These are phyloP conservation scores for Curvularia spicifera DNA, from an alignment of 2,329 filamentous ascomycete species.

Conservation along the genomic window DNA sequence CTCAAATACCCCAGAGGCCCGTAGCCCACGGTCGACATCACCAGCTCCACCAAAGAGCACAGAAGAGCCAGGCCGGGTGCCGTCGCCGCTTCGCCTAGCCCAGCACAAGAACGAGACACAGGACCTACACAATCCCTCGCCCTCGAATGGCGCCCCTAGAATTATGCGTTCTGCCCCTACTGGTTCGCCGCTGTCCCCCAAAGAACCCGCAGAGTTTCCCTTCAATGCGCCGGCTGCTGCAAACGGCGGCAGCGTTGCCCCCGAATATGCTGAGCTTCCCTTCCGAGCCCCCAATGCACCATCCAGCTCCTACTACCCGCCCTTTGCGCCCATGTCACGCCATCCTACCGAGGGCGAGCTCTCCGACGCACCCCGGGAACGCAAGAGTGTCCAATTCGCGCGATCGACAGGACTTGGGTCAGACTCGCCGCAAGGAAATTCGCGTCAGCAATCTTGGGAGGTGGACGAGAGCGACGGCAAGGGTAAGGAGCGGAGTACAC, in stretches of 20 bases:
- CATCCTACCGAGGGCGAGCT: constrained; percentile 42
- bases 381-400: constrained; percentile 79
- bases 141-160: constrained; percentile 34
- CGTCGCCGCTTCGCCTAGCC: constrained; percentile 37
- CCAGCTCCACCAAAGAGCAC: constrained; percentile 26
- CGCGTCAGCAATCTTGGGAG: constrained; percentile 70
- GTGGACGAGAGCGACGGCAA: constrained; percentile 67
- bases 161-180: constrained; percentile 42
- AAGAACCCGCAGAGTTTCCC: constrained; percentile 47
- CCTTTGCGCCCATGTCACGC: constrained; percentile 43
- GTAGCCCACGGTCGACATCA: constrained; percentile 31
- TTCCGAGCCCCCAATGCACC: constrained; percentile 30
- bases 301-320: constrained; percentile 32
- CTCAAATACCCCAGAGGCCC: constrained; percentile 34
- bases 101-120: constrained; percentile 27
- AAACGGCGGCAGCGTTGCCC: constrained; percentile 28
- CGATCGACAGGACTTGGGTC: constrained; percentile 53
- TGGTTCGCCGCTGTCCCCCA: constrained; percentile 34
- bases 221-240: constrained; percentile 35
- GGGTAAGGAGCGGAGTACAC: constrained; percentile 54
- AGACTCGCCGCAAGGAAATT: constrained; percentile 57
- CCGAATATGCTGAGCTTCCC: constrained; percentile 26
- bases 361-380: constrained; percentile 49
- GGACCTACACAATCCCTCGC: constrained; percentile 19
- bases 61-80: constrained; percentile 25